phyloP scores from a whole-genome alignment of 2,329 filamentous ascomycete genomes.

The Diplodia seriata region DNA sequence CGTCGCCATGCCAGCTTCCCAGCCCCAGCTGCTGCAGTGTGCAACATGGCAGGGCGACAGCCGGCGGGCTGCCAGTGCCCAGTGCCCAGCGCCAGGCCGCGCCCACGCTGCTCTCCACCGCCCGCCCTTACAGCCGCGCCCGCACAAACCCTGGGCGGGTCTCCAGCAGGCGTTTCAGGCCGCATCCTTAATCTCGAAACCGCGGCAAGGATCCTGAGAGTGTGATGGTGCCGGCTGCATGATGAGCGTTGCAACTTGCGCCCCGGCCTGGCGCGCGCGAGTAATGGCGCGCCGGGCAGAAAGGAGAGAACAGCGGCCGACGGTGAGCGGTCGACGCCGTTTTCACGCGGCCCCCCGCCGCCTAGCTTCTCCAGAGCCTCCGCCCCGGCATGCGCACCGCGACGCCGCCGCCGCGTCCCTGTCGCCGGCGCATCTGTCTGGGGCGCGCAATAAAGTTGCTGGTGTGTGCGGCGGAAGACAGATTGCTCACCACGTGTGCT shows the following conservation, averaged over 20 bases:
- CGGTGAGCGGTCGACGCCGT: too few species aligned
- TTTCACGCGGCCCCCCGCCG: not conserved
- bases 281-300: slow-evolving; percentile 14
- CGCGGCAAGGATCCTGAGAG: slow-evolving; percentile 20
- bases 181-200: slow-evolving; percentile 31
- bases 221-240: slow-evolving; percentile 24
- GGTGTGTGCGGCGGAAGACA: slow-evolving; percentile 25
- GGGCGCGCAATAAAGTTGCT: slow-evolving; percentile 12
- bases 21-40: not conserved
- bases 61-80: too few species aligned
- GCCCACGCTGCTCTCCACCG: not conserved
- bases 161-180: slow-evolving; percentile 31
- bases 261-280: slow-evolving; percentile 16
- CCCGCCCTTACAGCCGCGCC: slow-evolving; percentile 16
- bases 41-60: too few species aligned
- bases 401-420: not conserved
- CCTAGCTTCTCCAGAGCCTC: not conserved
- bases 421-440: not conserved
- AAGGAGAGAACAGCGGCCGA: slow-evolving; percentile 11
- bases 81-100: too few species aligned
- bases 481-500: slow-evolving; percentile 25
- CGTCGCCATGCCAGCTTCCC: not conserved
- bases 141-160: slow-evolving; percentile 14
- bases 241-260: slow-evolving; percentile 24
- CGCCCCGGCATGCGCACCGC: not conserved